Evolutionary conservation across 2,329 filamentous ascomycete genomes (phyloP).

Genomic region (Juglanconis oblonga): DNA sequence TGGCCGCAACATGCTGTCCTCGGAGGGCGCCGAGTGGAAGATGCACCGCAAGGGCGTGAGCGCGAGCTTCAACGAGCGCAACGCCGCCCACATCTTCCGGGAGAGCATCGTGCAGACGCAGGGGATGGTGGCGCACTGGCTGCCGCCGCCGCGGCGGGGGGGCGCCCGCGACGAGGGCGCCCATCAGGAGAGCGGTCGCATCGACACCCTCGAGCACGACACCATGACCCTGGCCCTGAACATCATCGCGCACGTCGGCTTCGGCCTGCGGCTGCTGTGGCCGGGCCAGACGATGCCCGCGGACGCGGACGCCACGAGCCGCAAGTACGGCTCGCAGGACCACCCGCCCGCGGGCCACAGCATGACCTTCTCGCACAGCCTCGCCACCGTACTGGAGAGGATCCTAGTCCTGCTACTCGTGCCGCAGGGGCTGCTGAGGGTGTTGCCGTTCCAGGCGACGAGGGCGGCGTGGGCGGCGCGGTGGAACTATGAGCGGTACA

Average conservation of each 20-base stretch:
- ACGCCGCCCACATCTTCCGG: constrained; percentile 62
- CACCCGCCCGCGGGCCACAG: constrained; percentile 50
- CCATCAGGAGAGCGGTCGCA: constrained; percentile 37
- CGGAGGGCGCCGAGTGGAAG: constrained; percentile 68
- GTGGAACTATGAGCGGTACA: constrained; percentile 65
- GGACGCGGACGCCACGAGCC: constrained; percentile 41
- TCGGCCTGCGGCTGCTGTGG: constrained; percentile 61
- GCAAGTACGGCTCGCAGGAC: constrained; percentile 44
- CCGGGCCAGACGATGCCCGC: constrained; percentile 55
- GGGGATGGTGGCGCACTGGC: constrained; percentile 59
- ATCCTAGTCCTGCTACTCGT: constrained; percentile 61
- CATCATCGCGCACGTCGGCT: constrained; percentile 66
- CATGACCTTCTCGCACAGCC: constrained; percentile 63
- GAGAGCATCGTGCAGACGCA: constrained; percentile 63
- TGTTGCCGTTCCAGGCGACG: constrained; percentile 1
- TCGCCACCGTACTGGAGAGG: constrained; percentile 60
- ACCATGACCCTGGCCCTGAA: constrained; percentile 61
- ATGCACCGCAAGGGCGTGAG: constrained; percentile 70
- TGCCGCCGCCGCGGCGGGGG: constrained; percentile 33
- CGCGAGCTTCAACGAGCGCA: constrained; percentile 73
- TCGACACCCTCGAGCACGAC: constrained; percentile 58
- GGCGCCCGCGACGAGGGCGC: constrained; percentile 21
- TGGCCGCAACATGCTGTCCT: constrained; percentile 68
- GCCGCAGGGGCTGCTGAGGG: constrained; percentile 55
- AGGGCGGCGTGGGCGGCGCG: constrained; percentile 46